Conservation (phyloP, 805 yeast genomes). For the Hemisphaericaspora nanyangensis region DNA sequence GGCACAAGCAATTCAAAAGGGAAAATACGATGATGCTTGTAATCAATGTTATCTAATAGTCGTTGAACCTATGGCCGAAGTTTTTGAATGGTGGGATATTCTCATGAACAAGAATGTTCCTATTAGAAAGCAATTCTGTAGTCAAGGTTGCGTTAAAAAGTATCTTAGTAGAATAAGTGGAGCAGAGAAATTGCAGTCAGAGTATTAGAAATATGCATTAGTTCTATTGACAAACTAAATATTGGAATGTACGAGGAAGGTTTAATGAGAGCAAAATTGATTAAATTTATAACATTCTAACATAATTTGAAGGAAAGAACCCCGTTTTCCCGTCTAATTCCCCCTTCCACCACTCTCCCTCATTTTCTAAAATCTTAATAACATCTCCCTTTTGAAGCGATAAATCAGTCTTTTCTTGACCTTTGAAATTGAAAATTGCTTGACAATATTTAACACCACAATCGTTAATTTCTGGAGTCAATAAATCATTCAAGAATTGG, state of each 20-base stretch:
- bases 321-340: slow-evolving; percentile 22
- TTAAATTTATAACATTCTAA: slow-evolving; percentile 6
- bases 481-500: slow-evolving; percentile 13
- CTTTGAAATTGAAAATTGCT: slow-evolving; percentile 40
- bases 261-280: too few species aligned
- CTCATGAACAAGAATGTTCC: slow-evolving; percentile 48
- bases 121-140: slow-evolving; percentile 52
- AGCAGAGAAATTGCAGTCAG: slow-evolving; percentile 3
- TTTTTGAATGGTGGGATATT: slow-evolving; percentile 66
- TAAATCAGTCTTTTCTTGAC: slow-evolving; percentile 39
- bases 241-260: too few species aligned
- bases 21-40: slow-evolving; percentile 48
- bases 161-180: slow-evolving; percentile 15
- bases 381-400: slow-evolving; percentile 40
- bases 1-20: slow-evolving; percentile 51
- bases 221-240: too few species aligned
- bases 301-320: slow-evolving; percentile 29
- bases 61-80: slow-evolving; percentile 56
- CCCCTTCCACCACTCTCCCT: slow-evolving; percentile 38
- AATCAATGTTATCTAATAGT: slow-evolving; percentile 46
- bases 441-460: slow-evolving; percentile 20
- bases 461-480: slow-evolving; percentile 1
- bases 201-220: neutral
- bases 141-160: slow-evolving; percentile 41
- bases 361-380: slow-evolving; percentile 31